Percentiles rank a stretch among this genome's conserved stretches.
Conservation (phyloP, 2,329 filamentous ascomycete species). For the Paracamarosporium sp. region DNA sequence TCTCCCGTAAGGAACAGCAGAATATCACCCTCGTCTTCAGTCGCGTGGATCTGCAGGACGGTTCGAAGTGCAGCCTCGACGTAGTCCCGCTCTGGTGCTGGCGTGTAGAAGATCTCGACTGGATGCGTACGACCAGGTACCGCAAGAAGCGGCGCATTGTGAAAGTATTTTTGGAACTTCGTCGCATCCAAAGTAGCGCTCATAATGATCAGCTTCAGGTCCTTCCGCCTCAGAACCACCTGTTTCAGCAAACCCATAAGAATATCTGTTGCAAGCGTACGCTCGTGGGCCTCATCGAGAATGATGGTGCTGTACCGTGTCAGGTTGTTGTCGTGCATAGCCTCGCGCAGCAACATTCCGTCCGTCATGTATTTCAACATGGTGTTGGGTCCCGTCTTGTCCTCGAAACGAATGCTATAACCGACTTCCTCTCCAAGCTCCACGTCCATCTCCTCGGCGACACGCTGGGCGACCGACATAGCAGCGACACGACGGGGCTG, state of each 20-base stretch:
- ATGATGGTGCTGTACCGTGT: conserved; percentile 95
- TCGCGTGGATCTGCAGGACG: conserved; percentile 94
- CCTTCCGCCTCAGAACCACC: conserved; percentile 81
- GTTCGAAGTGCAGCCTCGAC: conserved; percentile 94
- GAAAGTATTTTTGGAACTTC: conserved; percentile 98
- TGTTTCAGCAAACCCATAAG: conserved; percentile 95
- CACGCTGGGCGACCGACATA: conserved; percentile 97
- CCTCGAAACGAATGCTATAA: conserved; percentile 97
- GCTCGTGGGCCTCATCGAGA: conserved; percentile 97
- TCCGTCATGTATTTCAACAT: conserved; percentile 99
- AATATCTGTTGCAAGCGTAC: conserved; percentile 94
- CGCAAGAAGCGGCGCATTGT: conserved; percentile 88
- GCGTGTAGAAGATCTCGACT: conserved; percentile 98
- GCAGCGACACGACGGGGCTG: conserved; percentile 96
- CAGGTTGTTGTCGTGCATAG: conserved; percentile 88
- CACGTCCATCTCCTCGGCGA: conserved; percentile 93
- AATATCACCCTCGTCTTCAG: conserved; percentile 90
- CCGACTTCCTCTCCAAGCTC: conserved; percentile 90
- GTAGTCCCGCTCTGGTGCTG: conserved; percentile 94
- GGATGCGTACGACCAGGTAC: conserved; percentile 95
- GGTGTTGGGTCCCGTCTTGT: conserved; percentile 84
- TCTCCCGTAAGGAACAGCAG: conserved; percentile 95
- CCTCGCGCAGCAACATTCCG: conserved; percentile 95
- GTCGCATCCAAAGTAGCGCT: conserved; percentile 95
- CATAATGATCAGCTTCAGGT: conserved; percentile 94